phyloP scores from a whole-genome alignment of 257 asterid species.

The Capsicum baccatum region DNA sequence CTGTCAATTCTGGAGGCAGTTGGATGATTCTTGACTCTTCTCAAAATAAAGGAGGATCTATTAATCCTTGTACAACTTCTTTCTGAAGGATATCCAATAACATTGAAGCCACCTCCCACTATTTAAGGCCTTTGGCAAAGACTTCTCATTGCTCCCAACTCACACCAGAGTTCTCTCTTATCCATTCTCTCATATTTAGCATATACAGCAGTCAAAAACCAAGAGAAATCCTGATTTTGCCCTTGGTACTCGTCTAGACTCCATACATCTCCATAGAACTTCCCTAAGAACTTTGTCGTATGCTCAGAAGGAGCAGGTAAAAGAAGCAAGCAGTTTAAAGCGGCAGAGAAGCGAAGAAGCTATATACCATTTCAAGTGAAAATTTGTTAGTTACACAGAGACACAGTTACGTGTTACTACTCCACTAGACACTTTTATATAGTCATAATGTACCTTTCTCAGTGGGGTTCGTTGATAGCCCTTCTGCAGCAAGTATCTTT shows the following conservation, averaged over 20 bases:
- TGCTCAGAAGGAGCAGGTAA: not conserved
- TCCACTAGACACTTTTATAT: not conserved
- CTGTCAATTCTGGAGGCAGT: too few relatives aligned
- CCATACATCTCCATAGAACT: not conserved
- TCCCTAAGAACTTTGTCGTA: not conserved
- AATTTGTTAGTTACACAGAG: not conserved
- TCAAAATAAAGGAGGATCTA: too few relatives aligned
- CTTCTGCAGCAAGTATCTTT: conserved; percentile 80
- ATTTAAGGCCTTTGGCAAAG: too few relatives aligned
- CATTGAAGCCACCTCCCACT: too few relatives aligned
- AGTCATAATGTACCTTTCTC: conserved; percentile 72
- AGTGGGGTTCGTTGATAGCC: conserved; percentile 76
- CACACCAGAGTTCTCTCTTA: too few relatives aligned
- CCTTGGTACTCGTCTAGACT: not conserved
- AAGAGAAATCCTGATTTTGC: too few relatives aligned
- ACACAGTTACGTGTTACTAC: not conserved
- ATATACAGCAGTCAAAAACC: too few relatives aligned
- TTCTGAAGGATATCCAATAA: too few relatives aligned
- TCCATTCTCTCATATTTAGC: too few relatives aligned
- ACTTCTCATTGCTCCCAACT: too few relatives aligned
- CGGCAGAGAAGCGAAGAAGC: conserved; percentile 21
- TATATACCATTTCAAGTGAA: not conserved
- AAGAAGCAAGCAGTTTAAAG: conserved; percentile 22
- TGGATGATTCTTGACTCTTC: too few relatives aligned
- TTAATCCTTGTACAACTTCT: too few relatives aligned